Percentiles rank a stretch among this genome's conserved stretches.
phyloP scores from a whole-genome alignment of 2,329 filamentous ascomycete genomes.

The Cercospora sp. region DNA sequence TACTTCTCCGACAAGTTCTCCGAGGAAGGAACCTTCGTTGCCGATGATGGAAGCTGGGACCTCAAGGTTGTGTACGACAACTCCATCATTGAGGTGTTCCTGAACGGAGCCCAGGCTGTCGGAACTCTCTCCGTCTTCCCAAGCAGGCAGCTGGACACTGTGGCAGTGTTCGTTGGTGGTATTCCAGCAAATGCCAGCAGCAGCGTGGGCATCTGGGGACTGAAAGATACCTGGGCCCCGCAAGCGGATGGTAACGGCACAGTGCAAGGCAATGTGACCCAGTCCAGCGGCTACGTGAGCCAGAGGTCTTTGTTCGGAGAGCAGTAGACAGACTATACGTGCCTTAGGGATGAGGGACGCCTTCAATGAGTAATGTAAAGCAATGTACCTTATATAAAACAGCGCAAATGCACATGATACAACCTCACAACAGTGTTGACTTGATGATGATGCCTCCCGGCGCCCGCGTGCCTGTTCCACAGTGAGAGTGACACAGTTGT shows the following conservation, averaged over 20 bases:
- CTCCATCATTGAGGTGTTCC: constrained; percentile 57
- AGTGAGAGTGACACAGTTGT: background rate
- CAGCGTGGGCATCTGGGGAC: constrained; percentile 44
- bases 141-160: constrained; percentile 43
- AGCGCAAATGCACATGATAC: background rate
- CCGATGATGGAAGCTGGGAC: constrained; percentile 39
- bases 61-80: constrained; percentile 57
- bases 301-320: constrained; percentile 10
- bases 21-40: constrained; percentile 35
- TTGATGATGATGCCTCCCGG: background rate
- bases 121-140: constrained; percentile 57
- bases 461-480: background rate
- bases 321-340: background rate
- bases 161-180: constrained; percentile 42
- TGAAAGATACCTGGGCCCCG: constrained; percentile 44
- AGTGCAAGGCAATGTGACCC: constrained; percentile 39
- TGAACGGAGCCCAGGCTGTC: constrained; percentile 54
- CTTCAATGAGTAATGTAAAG: background rate
- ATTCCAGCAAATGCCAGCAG: constrained; percentile 42
- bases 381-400: background rate
- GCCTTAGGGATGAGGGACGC: background rate
- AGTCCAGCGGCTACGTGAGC: background rate
- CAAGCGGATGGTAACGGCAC: constrained; percentile 37
- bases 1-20: constrained; percentile 60
- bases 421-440: background rate